phyloP scores from a whole-genome alignment of 208 protist species.

The Angomonas desouzai region DNA sequence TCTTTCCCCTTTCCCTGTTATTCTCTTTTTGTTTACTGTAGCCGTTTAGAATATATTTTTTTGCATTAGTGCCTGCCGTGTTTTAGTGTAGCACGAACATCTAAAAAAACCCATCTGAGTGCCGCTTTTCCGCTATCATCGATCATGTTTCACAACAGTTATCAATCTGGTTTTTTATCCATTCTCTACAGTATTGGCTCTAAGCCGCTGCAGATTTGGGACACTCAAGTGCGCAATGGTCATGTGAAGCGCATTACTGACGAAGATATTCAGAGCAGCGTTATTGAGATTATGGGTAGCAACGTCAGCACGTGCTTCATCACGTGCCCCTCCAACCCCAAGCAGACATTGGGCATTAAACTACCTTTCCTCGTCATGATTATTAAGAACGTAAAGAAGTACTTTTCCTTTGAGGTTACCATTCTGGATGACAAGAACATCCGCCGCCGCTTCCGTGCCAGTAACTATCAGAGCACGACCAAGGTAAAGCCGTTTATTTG shows the following conservation, averaged over 20 bases:
- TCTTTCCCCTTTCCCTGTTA: too few species aligned
- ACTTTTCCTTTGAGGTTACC: constrained; percentile 99
- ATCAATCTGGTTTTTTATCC: constrained; percentile 98
- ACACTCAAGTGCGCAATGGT: constrained; percentile 96
- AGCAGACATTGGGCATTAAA: constrained; percentile 99
- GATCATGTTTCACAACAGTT: constrained; percentile 99
- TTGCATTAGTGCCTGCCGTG: too few species aligned
- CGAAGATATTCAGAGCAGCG: constrained; percentile 98
- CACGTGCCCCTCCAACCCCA: constrained; percentile 94
- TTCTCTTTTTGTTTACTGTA: too few species aligned
- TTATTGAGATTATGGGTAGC: constrained; percentile 98
- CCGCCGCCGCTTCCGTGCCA: constrained; percentile 96
- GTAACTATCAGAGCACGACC: constrained; percentile 98
- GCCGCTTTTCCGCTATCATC: too few species aligned
- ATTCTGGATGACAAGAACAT: constrained; percentile 99
- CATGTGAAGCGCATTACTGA: constrained; percentile 99
- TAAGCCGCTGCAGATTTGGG: constrained; percentile 98
- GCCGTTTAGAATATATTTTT: too few species aligned
- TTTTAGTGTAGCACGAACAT: background rate
- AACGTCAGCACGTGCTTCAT: constrained; percentile 99
- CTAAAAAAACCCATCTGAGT: background rate
- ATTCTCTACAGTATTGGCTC: constrained; percentile 99
- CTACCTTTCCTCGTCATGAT: constrained; percentile 99
- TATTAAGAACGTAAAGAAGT: constrained; percentile 99
- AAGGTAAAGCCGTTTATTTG: constrained; percentile 99